Evolutionary conservation across 148 eudicot species (phyloP), one percentile per base, ranked within the genome.

Genomic region (Chenopodium quinoa): DNA sequence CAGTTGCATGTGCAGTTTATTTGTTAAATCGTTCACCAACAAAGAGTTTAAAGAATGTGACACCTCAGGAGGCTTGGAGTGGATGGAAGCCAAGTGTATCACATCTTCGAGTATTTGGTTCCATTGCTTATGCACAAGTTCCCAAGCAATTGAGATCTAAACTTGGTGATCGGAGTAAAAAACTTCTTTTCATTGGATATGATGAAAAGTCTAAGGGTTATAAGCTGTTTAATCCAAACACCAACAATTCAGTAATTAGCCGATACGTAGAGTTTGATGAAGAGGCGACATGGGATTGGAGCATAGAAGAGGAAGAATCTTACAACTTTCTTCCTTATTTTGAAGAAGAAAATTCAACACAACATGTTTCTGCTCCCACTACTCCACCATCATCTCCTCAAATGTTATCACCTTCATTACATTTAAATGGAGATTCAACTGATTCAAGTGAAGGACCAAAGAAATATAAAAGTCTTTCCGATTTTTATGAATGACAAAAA

Each of bases 91-190:
- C 40, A 34, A 34, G 40, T 34, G 40, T 34, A 34, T 34, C 40
- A 34, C 40, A 34, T 34, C 40, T 34, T 34, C 40, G 40, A 34
- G 40, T 34, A 11, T 81, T 77, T 76, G 65, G 77, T 29, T 77
- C 73, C 23, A 71, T 82, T 40, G 73, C 75, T 9, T 73, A 83
- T 73, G 54, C 70, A 11, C 67, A 72, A 19, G 65, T 63, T 9
- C 37, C 20, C 8, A 52, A 78, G 37, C 65, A 71, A 31, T 13
- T 54, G 2, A 78, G 78, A 11, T 29, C 56, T 5, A 83, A 83
- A 17, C 81, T 71, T 9, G 80, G 76, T 12, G 80, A 82, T 17
- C 44, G 70, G n/a, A 70, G 64, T 44, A 47, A 77, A 11, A 76
- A 46, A 23, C 62, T 44, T 25, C 4, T 71, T 4, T 82, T 82